A percentile compares a stretch with the other conserved stretches of the same genome.
Conservation (phyloP, 345 rosid genomes). For the Pistacia atlantica region DNA sequence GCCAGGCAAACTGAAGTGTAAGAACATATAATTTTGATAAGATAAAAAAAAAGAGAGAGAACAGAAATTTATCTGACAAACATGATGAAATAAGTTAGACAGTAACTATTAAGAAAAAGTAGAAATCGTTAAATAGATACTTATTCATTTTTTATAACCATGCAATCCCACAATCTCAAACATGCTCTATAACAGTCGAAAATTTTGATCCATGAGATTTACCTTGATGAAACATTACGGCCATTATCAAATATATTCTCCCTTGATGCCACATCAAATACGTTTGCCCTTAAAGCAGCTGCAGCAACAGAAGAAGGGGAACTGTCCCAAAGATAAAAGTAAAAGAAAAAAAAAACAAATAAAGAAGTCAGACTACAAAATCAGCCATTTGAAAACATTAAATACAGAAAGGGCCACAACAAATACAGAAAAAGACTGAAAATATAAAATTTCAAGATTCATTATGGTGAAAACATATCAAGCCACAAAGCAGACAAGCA, state of each 20-base stretch:
- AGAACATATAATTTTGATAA: background rate
- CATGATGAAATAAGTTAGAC: background rate
- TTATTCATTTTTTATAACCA: conserved; percentile 14
- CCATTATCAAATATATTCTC: conserved; percentile 45
- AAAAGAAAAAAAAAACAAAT: background rate
- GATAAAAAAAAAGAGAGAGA: background rate
- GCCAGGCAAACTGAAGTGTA: background rate
- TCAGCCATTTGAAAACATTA: background rate
- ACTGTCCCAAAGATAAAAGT: conserved; percentile 42
- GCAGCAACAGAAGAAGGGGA: conserved; percentile 72
- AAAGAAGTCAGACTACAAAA: conserved; percentile 1
- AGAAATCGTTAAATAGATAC: conserved; percentile 1
- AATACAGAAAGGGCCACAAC: background rate
- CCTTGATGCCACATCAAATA: conserved; percentile 65
- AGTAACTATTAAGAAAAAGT: background rate
- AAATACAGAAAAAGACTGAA: background rate
- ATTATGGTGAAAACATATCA: background rate
- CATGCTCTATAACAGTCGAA: background rate
- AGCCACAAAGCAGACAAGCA: background rate
- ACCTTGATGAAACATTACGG: conserved; percentile 63
- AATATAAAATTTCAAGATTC: background rate
- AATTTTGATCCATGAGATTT: conserved; percentile 11
- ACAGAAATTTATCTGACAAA: background rate
- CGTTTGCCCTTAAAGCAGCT: conserved; percentile 53
- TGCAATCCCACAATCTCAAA: conserved; percentile 8